Evolutionary conservation across 2,329 filamentous ascomycete genomes (phyloP), one percentile per base, ranked within the genome.

Genomic region (Anthostomella pinea): DNA sequence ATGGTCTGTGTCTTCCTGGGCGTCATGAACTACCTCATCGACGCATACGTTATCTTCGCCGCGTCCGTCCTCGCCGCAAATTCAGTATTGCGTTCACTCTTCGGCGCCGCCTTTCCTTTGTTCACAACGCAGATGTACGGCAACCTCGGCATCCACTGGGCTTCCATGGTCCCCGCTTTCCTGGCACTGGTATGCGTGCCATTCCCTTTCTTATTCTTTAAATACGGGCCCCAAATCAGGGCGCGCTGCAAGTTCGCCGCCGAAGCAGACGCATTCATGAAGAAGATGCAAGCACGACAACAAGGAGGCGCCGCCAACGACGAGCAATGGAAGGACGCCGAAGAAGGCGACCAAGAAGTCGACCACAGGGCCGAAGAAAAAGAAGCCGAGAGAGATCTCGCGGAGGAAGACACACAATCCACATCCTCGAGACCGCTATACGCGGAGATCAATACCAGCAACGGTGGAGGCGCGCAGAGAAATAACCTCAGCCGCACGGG

Each of bases 161-260:
- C 82, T 1, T 77, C 72, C 13, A 78, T 77, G 0, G 67, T 89
- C 9, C 84, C 83, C 0, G 86, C 79, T 0, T 89, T 90, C 63
- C 65, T 89, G 3, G 75, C 83, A 0, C 60, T 88, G 2, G 73
- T 72, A 10, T 87, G 83, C 59, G 66, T 86, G 10, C 83, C 85
- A 0, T 80, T 85, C 51, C 84, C 85, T 0, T 82, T 85, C 60
- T 58, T 89, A 13, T 85, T 90, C 60, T 85, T 83, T 64, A 79
- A 73, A 51, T 87, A 86, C 57, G 85, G 84, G 21, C 62, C 59
- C 8, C 8, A 38, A 20, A 82, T 88, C 48, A 72, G 84, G 16
- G 63, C 69, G 54, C 75, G 69, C 52, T 86, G 83, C 70, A 79
- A 81, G 63, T 87, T 75, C 54, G 78, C 83, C 5, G 71, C 75